A percentile compares a stretch with the other conserved stretches of the same genome.
Conservation (phyloP, 345 rosid species). For the Passiflora organensis region DNA sequence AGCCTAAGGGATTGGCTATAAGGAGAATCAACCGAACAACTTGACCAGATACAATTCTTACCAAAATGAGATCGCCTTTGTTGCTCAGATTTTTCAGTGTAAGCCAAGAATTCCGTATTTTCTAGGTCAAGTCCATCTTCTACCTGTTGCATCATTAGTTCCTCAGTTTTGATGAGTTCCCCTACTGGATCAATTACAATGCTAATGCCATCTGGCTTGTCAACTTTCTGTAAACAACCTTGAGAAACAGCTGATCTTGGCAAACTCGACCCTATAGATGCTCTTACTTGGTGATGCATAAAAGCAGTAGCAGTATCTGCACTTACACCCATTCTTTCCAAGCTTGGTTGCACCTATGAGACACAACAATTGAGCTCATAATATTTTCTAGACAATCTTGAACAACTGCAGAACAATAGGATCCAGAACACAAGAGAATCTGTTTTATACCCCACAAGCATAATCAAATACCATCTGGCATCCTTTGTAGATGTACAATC, state of each 20-base stretch:
- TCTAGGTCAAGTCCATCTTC: slow-evolving; percentile 19
- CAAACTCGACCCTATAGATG: slow-evolving; percentile 19
- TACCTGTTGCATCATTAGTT: slow-evolving; percentile 21
- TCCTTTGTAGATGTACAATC: neutral
- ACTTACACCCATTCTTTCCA: slow-evolving; percentile 17
- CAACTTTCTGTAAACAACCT: slow-evolving; percentile 34
- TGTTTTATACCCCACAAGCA: neutral
- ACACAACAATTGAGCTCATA: slow-evolving; percentile 10
- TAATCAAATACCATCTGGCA: too few species aligned
- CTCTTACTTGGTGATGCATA: slow-evolving; percentile 16
- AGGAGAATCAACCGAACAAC: slow-evolving; percentile 30
- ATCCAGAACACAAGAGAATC: neutral
- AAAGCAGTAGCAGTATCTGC: slow-evolving; percentile 12
- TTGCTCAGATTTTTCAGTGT: slow-evolving; percentile 24
- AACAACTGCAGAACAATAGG: slow-evolving; percentile 2
- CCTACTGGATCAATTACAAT: slow-evolving; percentile 20
- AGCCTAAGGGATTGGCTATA: slow-evolving; percentile 12
- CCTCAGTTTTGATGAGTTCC: slow-evolving; percentile 24
- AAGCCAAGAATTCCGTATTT: slow-evolving; percentile 25
- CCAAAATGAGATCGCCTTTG: slow-evolving; percentile 18
- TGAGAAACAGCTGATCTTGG: slow-evolving; percentile 19
- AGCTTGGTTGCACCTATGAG: slow-evolving; percentile 28
- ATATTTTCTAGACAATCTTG: slow-evolving; percentile 5
- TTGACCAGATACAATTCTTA: slow-evolving; percentile 24
- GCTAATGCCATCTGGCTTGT: slow-evolving; percentile 25